Percentiles rank a stretch among this genome's conserved stretches.
Evolutionary conservation across 2,329 filamentous ascomycete genomes (phyloP).

Genomic region (Eutypa lata): DNA sequence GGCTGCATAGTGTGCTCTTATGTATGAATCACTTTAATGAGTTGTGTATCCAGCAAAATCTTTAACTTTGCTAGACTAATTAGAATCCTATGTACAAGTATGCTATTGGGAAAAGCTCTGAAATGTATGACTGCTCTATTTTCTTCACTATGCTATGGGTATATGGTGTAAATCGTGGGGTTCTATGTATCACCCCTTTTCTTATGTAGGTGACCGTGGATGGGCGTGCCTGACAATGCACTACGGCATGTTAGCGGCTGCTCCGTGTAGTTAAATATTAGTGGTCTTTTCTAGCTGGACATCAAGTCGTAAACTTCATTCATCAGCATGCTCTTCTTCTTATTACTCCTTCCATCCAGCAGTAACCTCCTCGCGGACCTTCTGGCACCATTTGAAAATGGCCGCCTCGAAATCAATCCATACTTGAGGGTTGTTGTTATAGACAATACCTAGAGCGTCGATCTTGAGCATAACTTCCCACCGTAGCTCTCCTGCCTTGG

Average conservation of each 20-base stretch:
- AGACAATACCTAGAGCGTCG: conserved; percentile 83
- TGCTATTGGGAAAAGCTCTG: no score
- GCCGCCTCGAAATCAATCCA: conserved; percentile 84
- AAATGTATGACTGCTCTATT: no score
- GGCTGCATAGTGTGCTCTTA: no score
- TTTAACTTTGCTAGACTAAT: no score
- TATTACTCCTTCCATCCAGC: conserved; percentile 54
- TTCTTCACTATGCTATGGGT: not conserved
- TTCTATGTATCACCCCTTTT: not conserved
- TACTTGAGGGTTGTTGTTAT: conserved; percentile 63
- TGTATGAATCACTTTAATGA: no score
- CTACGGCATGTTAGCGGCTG: not conserved
- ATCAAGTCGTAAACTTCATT: conserved; percentile 6
- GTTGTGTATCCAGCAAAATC: no score
- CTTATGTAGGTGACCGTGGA: not conserved
- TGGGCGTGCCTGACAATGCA: not conserved
- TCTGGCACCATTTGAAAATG: conserved; percentile 77
- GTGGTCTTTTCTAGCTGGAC: not conserved
- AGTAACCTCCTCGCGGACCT: conserved; percentile 79
- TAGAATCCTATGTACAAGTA: no score
- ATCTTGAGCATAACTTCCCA: conserved; percentile 85
- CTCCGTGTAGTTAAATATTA: not conserved
- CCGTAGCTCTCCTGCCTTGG: conserved; percentile 89
- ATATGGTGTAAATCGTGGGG: not conserved
- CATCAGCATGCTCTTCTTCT: conserved; percentile 5